Percentiles rank a stretch among this genome's conserved stretches.
Evolutionary conservation across 176 grass and related monocot genomes (phyloP).

Genomic region (Avena atlantica): DNA sequence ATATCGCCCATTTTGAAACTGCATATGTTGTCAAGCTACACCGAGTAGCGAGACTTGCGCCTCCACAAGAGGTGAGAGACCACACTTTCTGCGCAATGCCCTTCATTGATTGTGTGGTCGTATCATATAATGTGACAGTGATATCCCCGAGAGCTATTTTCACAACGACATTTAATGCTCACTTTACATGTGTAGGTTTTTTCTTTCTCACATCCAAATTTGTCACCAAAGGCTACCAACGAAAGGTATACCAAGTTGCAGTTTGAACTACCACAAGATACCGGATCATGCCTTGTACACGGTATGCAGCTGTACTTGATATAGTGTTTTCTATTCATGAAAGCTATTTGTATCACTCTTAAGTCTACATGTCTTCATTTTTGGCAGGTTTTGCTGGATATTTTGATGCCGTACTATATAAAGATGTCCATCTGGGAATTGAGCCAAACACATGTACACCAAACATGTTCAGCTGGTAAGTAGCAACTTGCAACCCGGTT

Average conservation of each 20-base stretch:
- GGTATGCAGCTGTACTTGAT: conserved; percentile 55
- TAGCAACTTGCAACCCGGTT: background rate
- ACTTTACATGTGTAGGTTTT: conserved; percentile 64
- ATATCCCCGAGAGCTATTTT: background rate
- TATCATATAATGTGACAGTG: background rate
- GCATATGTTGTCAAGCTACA: conserved; percentile 99
- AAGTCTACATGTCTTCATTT: conserved; percentile 13
- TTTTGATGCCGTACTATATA: conserved; percentile 86
- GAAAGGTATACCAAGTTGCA: conserved; percentile 88
- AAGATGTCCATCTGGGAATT: conserved; percentile 96
- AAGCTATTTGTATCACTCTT: background rate
- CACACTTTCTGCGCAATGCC: background rate
- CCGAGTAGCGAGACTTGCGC: conserved; percentile 83
- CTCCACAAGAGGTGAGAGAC: conserved; percentile 69
- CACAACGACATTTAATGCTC: conserved; percentile 26
- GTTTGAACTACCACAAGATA: conserved; percentile 79
- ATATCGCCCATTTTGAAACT: conserved; percentile 98
- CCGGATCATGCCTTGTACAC: conserved; percentile 85
- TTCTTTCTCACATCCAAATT: conserved; percentile 85
- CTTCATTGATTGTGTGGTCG: conserved; percentile 12
- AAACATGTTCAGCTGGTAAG: conserved; percentile 99
- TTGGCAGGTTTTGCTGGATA: conserved; percentile 96
- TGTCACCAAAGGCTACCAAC: conserved; percentile 63
- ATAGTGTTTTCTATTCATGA: conserved; percentile 24
- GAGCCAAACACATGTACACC: conserved; percentile 91